Evolutionary conservation across 257 asterid genomes (phyloP).

Genomic region (Anisodus tanguticus): DNA sequence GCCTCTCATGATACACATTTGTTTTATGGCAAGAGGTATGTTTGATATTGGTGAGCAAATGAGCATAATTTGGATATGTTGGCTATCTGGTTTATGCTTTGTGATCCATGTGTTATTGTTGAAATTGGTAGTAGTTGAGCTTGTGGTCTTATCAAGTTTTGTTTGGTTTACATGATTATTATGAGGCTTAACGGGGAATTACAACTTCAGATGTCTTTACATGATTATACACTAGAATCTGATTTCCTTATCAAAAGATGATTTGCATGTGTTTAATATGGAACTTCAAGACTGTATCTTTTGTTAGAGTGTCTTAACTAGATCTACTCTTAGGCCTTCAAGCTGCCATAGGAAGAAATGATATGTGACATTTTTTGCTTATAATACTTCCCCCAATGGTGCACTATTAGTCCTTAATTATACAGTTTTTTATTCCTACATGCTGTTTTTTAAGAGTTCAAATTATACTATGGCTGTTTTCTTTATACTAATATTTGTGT

Average conservation of each 20-base stretch:
- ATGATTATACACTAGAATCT: background rate
- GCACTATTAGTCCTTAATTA: too few relatives aligned
- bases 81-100: background rate
- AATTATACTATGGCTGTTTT: too few relatives aligned
- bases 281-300: background rate
- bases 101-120: constrained; percentile 2
- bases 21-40: background rate
- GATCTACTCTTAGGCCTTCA: background rate
- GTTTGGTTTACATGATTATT: background rate
- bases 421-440: background rate
- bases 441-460: background rate
- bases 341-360: background rate
- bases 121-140: background rate
- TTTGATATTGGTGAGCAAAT: background rate
- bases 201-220: background rate
- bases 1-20: background rate
- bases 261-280: background rate
- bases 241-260: too few relatives aligned
- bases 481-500: too few relatives aligned
- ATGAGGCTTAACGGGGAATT: background rate
- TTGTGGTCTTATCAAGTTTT: background rate
- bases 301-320: background rate
- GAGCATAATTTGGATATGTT: background rate
- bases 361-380: background rate
- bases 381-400: too few relatives aligned